Conservation (phyloP, 169 alveolate species). For the Eimeria falciformis region DNA sequence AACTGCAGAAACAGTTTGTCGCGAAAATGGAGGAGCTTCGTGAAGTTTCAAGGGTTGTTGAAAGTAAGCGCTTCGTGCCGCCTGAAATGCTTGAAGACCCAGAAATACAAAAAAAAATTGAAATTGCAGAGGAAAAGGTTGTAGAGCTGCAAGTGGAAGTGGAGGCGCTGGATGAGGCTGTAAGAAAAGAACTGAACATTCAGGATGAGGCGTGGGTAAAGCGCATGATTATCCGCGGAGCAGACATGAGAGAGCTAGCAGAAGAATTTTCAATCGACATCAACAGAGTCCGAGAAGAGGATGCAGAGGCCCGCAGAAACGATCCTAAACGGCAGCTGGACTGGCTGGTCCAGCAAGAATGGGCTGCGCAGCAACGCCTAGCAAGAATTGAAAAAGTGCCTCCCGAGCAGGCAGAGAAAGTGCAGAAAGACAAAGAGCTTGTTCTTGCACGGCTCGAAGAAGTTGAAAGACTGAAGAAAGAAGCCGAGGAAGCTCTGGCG, state of each 20-base stretch:
- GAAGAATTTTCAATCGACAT: not conserved
- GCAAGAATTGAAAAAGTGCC: not conserved
- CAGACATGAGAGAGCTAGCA: constrained; percentile 19
- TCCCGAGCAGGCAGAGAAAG: not conserved
- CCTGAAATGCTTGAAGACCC: constrained; percentile 55
- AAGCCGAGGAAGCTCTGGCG: not conserved
- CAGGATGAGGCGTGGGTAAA: constrained; percentile 47
- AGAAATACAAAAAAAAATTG: not conserved
- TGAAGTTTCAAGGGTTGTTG: not conserved
- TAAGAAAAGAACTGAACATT: constrained; percentile 32
- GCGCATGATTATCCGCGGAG: constrained; percentile 38
- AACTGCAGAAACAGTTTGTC: not conserved
- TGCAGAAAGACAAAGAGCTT: not conserved
- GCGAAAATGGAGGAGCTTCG: not conserved
- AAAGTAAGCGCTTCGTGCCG: constrained; percentile 16
- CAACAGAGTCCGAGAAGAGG: not conserved
- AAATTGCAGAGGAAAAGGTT: constrained; percentile 9
- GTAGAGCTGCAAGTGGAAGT: constrained; percentile 28
- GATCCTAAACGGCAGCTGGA: not conserved
- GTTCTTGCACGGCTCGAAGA: not conserved
- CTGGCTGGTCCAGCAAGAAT: not conserved
- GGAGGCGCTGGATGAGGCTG: constrained; percentile 46
- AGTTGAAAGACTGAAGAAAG: not conserved
- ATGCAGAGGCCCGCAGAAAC: not conserved
- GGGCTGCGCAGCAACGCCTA: not conserved